Conservation (phyloP, 2,329 filamentous ascomycete genomes). For the Pseudogymnoascus verrucosus region DNA sequence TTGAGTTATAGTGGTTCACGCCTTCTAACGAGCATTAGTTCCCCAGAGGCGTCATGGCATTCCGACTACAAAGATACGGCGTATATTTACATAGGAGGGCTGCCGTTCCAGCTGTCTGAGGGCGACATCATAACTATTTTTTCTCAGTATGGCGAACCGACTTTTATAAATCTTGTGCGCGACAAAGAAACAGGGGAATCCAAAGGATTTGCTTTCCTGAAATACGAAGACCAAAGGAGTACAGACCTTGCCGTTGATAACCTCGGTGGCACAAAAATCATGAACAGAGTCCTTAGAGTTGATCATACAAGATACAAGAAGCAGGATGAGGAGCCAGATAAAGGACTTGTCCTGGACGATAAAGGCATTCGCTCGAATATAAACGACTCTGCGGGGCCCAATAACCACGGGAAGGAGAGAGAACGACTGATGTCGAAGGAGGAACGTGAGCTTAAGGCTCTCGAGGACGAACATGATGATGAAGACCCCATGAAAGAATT, state of each 20-base stretch:
- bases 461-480: constrained; percentile 78
- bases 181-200: constrained; percentile 97
- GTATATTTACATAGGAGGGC: constrained; percentile 90
- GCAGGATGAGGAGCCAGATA: constrained; percentile 61
- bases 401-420: constrained; percentile 33
- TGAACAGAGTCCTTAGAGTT: constrained; percentile 73
- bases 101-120: constrained; percentile 87
- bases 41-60: constrained; percentile 88
- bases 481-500: constrained; percentile 97
- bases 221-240: constrained; percentile 96
- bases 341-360: constrained; percentile 8
- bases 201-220: constrained; percentile 89
- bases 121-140: constrained; percentile 95
- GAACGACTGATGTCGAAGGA: constrained; percentile 64
- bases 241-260: constrained; percentile 96
- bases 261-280: constrained; percentile 74
- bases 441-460: constrained; percentile 66
- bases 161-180: constrained; percentile 82
- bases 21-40: constrained; percentile 38
- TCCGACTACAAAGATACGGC: constrained; percentile 96
- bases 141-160: constrained; percentile 92
- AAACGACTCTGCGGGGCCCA: constrained; percentile 11
- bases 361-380: constrained; percentile 10
- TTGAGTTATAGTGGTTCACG: constrained; percentile 1
- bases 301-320: constrained; percentile 91